These are phyloP conservation scores for Hymenoscyphus albidus DNA, from an alignment of 2,329 filamentous ascomycete genomes.

Conservation along the genomic window DNA sequence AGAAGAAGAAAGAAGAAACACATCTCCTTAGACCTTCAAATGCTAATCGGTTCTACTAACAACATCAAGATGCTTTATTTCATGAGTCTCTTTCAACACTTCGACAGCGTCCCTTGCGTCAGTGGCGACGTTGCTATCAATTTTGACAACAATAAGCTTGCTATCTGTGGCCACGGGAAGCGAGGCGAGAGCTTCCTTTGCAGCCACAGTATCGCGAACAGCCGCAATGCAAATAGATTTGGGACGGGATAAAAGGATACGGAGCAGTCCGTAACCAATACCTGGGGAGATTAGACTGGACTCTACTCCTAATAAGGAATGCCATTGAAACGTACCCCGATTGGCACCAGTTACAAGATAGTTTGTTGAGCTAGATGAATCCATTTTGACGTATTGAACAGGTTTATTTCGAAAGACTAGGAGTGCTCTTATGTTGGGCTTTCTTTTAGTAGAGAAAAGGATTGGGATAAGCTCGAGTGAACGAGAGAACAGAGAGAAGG, in stretches of 20 bases:
- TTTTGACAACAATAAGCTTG: slow-evolving; percentile 33
- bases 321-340: neutral
- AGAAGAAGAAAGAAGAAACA: no score
- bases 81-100: slow-evolving; percentile 20
- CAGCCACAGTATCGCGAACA: slow-evolving; percentile 33
- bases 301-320: neutral
- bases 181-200: slow-evolving; percentile 29
- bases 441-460: no score
- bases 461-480: no score
- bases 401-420: no score
- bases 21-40: no score
- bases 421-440: no score
- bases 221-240: slow-evolving; percentile 38
- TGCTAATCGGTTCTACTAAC: neutral
- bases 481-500: no score
- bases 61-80: neutral
- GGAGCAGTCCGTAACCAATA: slow-evolving; percentile 12
- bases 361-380: neutral
- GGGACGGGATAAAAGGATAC: slow-evolving; percentile 18
- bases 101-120: slow-evolving; percentile 32
- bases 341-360: slow-evolving; percentile 5
- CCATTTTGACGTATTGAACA: neutral
- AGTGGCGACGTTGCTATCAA: slow-evolving; percentile 31
- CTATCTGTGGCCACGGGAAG: slow-evolving; percentile 32
- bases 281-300: slow-evolving; percentile 19